Evolutionary conservation across 2,329 filamentous ascomycete species (phyloP).

Genomic region (Calonectria leucothoes): DNA sequence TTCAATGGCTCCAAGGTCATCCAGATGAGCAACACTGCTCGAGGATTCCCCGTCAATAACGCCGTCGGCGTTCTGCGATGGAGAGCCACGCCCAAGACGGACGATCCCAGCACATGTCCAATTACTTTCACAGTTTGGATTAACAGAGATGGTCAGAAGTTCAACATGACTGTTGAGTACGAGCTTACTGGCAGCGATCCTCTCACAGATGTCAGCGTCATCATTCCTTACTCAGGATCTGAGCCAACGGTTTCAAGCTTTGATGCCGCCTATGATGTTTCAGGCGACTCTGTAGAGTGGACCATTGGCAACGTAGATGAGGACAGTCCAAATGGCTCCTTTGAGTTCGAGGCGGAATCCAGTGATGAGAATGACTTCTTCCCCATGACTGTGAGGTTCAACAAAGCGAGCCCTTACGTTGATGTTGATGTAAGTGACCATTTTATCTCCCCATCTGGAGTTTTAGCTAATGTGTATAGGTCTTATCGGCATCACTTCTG

Average conservation of each 20-base stretch:
- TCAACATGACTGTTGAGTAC: conserved; percentile 94
- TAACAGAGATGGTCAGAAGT: conserved; percentile 86
- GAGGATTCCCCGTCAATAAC: conserved; percentile 95
- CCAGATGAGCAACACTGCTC: conserved; percentile 87
- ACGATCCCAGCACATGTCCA: conserved; percentile 84
- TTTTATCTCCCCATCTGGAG: no score
- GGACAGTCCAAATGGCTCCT: conserved; percentile 84
- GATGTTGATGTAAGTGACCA: conserved; percentile 86
- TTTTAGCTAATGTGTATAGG: conserved; percentile 52
- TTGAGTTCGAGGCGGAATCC: conserved; percentile 94
- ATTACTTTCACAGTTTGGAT: conserved; percentile 99
- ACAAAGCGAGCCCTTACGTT: conserved; percentile 86
- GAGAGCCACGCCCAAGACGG: conserved; percentile 85
- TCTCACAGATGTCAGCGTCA: conserved; percentile 86
- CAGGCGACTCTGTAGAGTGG: conserved; percentile 94
- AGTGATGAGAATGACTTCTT: conserved; percentile 95
- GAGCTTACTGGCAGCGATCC: conserved; percentile 85
- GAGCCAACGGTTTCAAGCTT: conserved; percentile 94
- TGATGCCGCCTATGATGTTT: conserved; percentile 93
- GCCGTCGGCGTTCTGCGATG: conserved; percentile 93
- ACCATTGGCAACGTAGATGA: conserved; percentile 87
- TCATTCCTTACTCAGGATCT: conserved; percentile 85
- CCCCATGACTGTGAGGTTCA: conserved; percentile 93
- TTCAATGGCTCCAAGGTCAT: conserved; percentile 88
- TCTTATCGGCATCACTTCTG: conserved; percentile 75